A percentile compares a stretch with the other conserved stretches of the same genome.
Evolutionary conservation across 2,329 filamentous ascomycete species (phyloP).

Genomic region (Volutella citrinella): DNA sequence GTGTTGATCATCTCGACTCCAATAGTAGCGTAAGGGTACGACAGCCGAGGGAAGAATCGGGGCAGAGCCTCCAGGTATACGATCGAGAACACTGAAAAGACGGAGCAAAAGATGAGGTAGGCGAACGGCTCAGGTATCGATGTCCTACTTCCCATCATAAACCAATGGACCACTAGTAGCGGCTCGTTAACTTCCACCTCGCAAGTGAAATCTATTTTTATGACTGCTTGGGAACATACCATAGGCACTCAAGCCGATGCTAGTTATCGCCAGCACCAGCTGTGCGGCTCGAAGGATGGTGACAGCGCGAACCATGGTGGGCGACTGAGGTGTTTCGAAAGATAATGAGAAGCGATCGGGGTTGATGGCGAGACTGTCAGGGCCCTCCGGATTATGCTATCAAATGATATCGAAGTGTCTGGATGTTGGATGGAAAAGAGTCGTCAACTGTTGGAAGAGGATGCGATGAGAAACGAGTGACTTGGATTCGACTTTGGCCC

Average conservation of each 20-base stretch:
- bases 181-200: too few species aligned
- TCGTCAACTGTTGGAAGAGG: too few species aligned
- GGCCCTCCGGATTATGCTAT: too few species aligned
- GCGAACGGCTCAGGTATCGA: constrained; percentile 54
- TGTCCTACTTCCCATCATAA: constrained; percentile 52
- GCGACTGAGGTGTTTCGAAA: constrained; percentile 5
- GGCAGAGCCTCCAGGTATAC: constrained; percentile 50
- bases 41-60: constrained; percentile 41
- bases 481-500: too few species aligned
- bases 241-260: constrained; percentile 23
- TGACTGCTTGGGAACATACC: constrained; percentile 11
- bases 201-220: constrained; percentile 5
- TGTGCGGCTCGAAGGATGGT: constrained; percentile 21
- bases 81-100: constrained; percentile 54
- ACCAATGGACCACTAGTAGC: constrained; percentile 60
- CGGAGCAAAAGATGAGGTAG: constrained; percentile 54
- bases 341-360: too few species aligned
- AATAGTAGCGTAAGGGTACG: constrained; percentile 48
- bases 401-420: too few species aligned
- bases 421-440: too few species aligned
- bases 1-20: constrained; percentile 50
- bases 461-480: too few species aligned
- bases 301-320: constrained; percentile 18
- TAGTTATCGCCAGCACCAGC: constrained; percentile 19
- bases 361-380: too few species aligned